Conservation (phyloP, 2,329 filamentous ascomycete genomes). For the Juglanconis oblonga region DNA sequence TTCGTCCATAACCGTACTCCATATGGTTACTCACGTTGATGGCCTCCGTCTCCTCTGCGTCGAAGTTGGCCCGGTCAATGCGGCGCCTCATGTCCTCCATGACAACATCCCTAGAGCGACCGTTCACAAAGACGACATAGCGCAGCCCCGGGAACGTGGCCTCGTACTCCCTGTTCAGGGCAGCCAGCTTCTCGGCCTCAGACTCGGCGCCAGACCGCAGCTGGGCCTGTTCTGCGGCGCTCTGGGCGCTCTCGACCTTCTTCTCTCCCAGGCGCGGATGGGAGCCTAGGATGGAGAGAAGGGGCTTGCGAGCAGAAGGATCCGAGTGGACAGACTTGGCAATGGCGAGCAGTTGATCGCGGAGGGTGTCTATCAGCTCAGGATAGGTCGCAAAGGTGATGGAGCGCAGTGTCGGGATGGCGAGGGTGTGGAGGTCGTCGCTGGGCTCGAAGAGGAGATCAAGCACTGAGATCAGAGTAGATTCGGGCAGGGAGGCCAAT, state of each 20-base stretch:
- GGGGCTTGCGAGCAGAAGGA: slow-evolving; percentile 47
- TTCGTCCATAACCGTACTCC: not conserved
- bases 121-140: slow-evolving; percentile 93
- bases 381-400: slow-evolving; percentile 63
- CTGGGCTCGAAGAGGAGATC: slow-evolving; percentile 86
- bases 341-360: slow-evolving; percentile 59
- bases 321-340: slow-evolving; percentile 42
- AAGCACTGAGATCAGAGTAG: slow-evolving; percentile 56
- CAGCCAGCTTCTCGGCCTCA: slow-evolving; percentile 54
- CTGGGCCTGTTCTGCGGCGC: slow-evolving; percentile 76
- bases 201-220: slow-evolving; percentile 57
- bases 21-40: slow-evolving; percentile 59
- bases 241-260: slow-evolving; percentile 78
- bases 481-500: slow-evolving; percentile 54
- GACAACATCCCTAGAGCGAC: slow-evolving; percentile 67
- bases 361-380: slow-evolving; percentile 65
- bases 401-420: slow-evolving; percentile 62
- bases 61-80: slow-evolving; percentile 65
- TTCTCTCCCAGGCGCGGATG: slow-evolving; percentile 82
- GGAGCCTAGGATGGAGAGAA: slow-evolving; percentile 72
- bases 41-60: slow-evolving; percentile 67
- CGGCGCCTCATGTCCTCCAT: slow-evolving; percentile 78
- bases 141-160: slow-evolving; percentile 74
- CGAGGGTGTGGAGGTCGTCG: slow-evolving; percentile 67
- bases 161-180: slow-evolving; percentile 77